Evolutionary conservation across 768 basidiomycete genomes (phyloP).

Genomic region (Suillus americanus): DNA sequence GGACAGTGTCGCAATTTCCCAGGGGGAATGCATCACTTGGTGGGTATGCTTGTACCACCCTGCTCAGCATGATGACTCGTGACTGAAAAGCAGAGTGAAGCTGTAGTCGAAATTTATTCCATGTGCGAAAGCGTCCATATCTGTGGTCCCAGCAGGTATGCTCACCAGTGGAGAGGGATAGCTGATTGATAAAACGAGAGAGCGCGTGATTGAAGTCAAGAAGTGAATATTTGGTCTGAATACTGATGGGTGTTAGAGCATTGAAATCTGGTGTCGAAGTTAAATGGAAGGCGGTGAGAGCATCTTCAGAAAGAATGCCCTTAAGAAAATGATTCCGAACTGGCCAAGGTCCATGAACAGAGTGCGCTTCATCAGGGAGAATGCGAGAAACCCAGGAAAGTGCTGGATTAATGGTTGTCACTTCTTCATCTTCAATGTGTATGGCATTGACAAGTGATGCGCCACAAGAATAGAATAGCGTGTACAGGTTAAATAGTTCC

Average conservation of each 20-base stretch:
- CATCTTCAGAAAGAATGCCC: too few relatives aligned
- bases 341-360: conserved; percentile 4
- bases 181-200: conserved; percentile 11
- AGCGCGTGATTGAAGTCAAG: conserved; percentile 26
- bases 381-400: background rate
- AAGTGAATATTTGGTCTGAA: conserved; percentile 19
- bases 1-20: background rate
- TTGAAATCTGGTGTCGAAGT: conserved; percentile 16
- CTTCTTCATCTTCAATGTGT: too few relatives aligned
- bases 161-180: background rate
- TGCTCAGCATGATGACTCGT: background rate
- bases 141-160: background rate
- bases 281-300: conserved; percentile 22
- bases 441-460: background rate
- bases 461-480: background rate
- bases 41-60: background rate
- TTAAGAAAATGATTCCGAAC: too few relatives aligned
- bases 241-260: conserved; percentile 19
- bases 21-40: background rate
- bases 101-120: background rate
- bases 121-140: background rate
- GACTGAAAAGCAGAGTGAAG: background rate
- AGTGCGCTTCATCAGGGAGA: background rate
- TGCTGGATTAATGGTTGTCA: background rate
- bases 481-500: conserved; percentile 21